Evolutionary conservation across 2,329 filamentous ascomycete genomes (phyloP).

Genomic region (Cladosporium sp.): DNA sequence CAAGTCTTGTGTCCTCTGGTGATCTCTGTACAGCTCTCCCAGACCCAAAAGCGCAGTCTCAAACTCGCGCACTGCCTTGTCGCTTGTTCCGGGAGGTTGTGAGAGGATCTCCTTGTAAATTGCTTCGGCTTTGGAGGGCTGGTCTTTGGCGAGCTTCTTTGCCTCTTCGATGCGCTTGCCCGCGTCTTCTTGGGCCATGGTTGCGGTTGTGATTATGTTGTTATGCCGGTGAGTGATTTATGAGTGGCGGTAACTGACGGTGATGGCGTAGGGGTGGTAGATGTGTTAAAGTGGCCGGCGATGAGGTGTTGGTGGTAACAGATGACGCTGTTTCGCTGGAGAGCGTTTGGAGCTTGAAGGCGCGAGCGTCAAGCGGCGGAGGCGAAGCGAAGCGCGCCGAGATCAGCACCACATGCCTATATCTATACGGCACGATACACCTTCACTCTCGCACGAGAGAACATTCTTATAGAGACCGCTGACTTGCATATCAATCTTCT

Average conservation of each 20-base stretch:
- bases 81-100: slow-evolving; percentile 76
- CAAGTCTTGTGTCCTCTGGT: slow-evolving; percentile 76
- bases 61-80: slow-evolving; percentile 85
- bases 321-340: slow-evolving; percentile 4
- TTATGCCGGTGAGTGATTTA: neutral
- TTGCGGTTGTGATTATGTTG: neutral
- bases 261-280: neutral
- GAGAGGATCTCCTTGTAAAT: slow-evolving; percentile 88
- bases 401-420: neutral
- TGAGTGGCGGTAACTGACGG: neutral
- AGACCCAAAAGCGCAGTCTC: slow-evolving; percentile 83
- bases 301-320: neutral
- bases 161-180: slow-evolving; percentile 78
- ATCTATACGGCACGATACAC: too few species aligned
- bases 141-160: slow-evolving; percentile 73
- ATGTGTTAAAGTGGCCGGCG: neutral
- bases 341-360: neutral
- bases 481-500: too few species aligned
- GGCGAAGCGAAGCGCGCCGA: neutral
- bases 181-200: slow-evolving; percentile 49
- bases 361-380: neutral
- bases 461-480: too few species aligned
- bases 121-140: slow-evolving; percentile 78
- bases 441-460: too few species aligned
- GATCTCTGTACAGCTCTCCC: slow-evolving; percentile 88